phyloP scores from a whole-genome alignment of 257 asterid species.

The Vinca minor region DNA sequence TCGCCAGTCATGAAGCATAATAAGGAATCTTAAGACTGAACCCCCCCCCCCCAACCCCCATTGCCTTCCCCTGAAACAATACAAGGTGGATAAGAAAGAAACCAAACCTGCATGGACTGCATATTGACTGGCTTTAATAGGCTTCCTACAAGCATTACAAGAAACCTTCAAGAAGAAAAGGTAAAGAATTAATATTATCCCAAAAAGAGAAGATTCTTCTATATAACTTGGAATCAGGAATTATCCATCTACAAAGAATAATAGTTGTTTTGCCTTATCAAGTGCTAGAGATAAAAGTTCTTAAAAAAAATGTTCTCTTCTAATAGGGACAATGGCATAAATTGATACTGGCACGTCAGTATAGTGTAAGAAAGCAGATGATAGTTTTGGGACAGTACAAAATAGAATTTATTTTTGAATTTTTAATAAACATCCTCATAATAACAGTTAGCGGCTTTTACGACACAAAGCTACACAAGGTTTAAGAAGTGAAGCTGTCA shows the following conservation, averaged over 20 bases:
- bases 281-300: background rate
- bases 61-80: background rate
- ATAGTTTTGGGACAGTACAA: too few species aligned
- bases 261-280: conserved; percentile 4
- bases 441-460: too few species aligned
- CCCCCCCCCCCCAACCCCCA: background rate
- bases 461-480: too few species aligned
- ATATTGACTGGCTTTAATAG: conserved; percentile 79
- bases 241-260: background rate
- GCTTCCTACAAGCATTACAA: conserved; percentile 93
- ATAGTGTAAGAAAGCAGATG: too few species aligned
- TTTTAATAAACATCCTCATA: too few species aligned
- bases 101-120: conserved; percentile 68
- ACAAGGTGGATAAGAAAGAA: conserved; percentile 1
- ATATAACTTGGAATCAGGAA: conserved; percentile 5
- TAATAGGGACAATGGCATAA: too few species aligned
- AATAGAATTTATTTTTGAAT: too few species aligned
- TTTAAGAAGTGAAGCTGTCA: conserved; percentile 1
- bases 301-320: too few species aligned
- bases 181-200: conserved; percentile 9
- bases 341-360: too few species aligned
- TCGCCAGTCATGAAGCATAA: background rate
- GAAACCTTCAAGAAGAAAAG: conserved; percentile 57
- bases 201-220: background rate
- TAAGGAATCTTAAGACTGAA: background rate